phyloP scores from a whole-genome alignment of 2,329 filamentous ascomycete genomes.

The Colletotrichum aenigma region DNA sequence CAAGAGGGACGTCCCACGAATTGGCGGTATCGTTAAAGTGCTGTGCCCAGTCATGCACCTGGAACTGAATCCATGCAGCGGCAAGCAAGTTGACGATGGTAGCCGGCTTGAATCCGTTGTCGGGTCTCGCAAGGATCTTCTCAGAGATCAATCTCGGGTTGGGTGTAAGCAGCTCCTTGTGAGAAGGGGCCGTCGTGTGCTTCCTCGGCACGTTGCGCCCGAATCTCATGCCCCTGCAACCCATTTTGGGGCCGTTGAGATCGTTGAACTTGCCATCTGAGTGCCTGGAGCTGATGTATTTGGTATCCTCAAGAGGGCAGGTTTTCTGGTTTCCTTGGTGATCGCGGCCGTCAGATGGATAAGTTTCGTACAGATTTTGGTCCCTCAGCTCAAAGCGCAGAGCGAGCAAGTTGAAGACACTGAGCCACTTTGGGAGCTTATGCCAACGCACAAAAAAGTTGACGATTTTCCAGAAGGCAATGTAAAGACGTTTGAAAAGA shows the following conservation, averaged over 20 bases:
- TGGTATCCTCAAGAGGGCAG: neutral
- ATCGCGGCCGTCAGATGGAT: neutral
- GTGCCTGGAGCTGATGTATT: neutral
- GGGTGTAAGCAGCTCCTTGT: neutral
- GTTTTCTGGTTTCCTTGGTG: neutral
- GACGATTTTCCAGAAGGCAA: slow-evolving; percentile 24
- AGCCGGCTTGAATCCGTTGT: slow-evolving; percentile 42
- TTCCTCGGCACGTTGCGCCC: neutral
- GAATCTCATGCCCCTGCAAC: neutral
- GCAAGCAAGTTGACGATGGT: slow-evolving; percentile 49
- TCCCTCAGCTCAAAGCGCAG: neutral
- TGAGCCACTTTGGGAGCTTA: slow-evolving; percentile 42
- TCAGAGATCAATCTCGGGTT: slow-evolving; percentile 48
- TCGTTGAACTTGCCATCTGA: neutral
- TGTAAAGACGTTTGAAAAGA: neutral
- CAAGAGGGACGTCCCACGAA: neutral
- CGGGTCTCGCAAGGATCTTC: slow-evolving; percentile 42
- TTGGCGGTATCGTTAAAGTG: slow-evolving; percentile 26
- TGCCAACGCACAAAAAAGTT: slow-evolving; percentile 45
- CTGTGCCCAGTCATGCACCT: slow-evolving; percentile 47
- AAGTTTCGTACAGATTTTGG: neutral
- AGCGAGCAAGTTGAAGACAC: slow-evolving; percentile 44
- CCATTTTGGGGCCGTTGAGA: neutral
- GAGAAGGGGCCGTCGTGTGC: neutral
- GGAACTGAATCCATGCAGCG: slow-evolving; percentile 55